These are phyloP conservation scores for Sonneratia alba DNA, from an alignment of 345 rosid genomes.

Conservation along the genomic window DNA sequence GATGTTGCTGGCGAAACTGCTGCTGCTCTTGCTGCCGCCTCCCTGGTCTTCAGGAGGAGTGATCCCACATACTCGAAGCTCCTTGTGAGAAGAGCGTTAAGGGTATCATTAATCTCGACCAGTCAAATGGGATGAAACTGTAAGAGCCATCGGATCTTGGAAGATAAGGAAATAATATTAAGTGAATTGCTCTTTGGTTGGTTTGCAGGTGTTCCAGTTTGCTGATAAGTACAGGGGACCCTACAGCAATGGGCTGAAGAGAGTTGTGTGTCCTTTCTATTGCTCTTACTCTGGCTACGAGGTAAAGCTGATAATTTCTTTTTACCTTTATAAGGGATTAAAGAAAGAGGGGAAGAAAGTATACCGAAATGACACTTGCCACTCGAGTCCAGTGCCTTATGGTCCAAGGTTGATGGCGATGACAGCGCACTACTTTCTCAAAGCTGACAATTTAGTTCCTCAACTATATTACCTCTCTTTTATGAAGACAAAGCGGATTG, in stretches of 20 bases:
- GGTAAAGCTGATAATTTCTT: slow-evolving; percentile 16
- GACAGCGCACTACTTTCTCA: no score
- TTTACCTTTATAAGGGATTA: no score
- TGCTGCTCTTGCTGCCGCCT: slow-evolving; percentile 90
- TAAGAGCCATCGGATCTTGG: background rate
- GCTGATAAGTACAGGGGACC: slow-evolving; percentile 67
- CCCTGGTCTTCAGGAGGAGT: slow-evolving; percentile 70
- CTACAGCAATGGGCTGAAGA: slow-evolving; percentile 44
- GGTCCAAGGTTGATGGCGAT: no score
- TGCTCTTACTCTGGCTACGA: slow-evolving; percentile 65
- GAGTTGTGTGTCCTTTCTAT: slow-evolving; percentile 58
- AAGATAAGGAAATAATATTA: no score
- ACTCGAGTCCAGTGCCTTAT: no score
- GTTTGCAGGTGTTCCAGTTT: slow-evolving; percentile 45
- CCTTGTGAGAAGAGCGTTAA: slow-evolving; percentile 49
- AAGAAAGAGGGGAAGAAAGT: no score
- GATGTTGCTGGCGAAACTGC: slow-evolving; percentile 98
- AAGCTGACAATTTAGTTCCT: background rate
- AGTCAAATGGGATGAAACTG: background rate
- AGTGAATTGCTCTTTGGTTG: background rate
- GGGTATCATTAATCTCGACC: slow-evolving; percentile 28
- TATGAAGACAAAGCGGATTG: background rate
- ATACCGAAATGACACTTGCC: no score
- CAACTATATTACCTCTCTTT: background rate
- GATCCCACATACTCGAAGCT: slow-evolving; percentile 73